Evolutionary conservation across 805 yeast genomes (phyloP).

Genomic region (Yamadazyma olivae): DNA sequence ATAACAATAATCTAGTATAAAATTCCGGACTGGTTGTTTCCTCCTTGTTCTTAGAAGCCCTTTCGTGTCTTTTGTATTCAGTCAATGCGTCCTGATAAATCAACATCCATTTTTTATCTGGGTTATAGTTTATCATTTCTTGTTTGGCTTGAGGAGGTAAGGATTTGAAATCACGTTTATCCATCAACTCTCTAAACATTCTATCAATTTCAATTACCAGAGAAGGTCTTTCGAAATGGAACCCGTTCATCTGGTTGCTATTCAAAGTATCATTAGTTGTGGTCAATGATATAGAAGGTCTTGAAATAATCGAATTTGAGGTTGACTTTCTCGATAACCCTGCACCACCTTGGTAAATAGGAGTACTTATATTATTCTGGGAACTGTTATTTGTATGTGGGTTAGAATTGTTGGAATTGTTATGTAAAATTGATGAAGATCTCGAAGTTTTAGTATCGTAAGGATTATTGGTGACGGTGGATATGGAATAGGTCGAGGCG

Average conservation of each 20-base stretch:
- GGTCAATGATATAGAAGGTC: conserved; percentile 18
- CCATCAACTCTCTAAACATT: conserved; percentile 78
- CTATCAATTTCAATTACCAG: conserved; percentile 65
- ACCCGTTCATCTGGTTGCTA: conserved; percentile 10
- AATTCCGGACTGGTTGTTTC: conserved; percentile 58
- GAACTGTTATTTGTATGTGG: not conserved
- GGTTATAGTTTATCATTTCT: conserved; percentile 71
- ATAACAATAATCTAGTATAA: conserved; percentile 72
- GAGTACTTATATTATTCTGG: not conserved
- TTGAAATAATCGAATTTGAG: conserved; percentile 21
- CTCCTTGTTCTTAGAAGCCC: conserved; percentile 20
- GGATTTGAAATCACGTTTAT: conserved; percentile 70
- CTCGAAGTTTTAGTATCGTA: conserved; percentile 24
- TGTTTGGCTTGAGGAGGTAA: conserved; percentile 70
- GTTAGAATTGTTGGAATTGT: not conserved
- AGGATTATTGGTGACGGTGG: conserved; percentile 27
- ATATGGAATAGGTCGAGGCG: conserved; percentile 38
- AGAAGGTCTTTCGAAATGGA: conserved; percentile 60
- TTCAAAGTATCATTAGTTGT: conserved; percentile 15
- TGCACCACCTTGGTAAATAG: conserved; percentile 6
- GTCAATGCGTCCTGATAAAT: conserved; percentile 82
- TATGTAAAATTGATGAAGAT: not conserved
- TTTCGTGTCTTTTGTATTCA: conserved; percentile 57
- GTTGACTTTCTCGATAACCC: conserved; percentile 23
- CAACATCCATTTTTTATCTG: conserved; percentile 87